phyloP scores from a whole-genome alignment of 176 grass and related monocot species.

The Zoysia pacifica region DNA sequence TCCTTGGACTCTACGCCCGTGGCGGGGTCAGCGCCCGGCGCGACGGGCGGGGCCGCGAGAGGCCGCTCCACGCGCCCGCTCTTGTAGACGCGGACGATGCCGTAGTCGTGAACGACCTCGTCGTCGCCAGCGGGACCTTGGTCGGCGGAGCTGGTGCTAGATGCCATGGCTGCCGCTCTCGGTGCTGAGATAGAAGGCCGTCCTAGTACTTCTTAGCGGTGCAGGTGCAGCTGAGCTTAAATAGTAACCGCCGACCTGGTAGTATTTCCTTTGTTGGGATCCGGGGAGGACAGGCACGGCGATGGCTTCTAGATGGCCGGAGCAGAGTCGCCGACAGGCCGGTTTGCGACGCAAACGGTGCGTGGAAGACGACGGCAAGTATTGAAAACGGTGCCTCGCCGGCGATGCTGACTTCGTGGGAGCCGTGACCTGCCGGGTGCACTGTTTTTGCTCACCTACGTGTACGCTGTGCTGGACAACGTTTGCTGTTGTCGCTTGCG shows the following conservation, averaged over 20 bases:
- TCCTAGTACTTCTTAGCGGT: not conserved
- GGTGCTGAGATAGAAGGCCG: too few relatives aligned
- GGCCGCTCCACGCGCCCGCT: slow-evolving; percentile 36
- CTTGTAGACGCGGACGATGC: slow-evolving; percentile 26
- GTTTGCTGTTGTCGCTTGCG: not conserved
- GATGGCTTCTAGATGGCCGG: not conserved
- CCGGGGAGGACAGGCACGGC: not conserved
- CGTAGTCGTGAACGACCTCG: slow-evolving; percentile 19
- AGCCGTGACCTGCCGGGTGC: not conserved
- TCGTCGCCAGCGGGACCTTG: not conserved
- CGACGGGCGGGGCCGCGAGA: not conserved
- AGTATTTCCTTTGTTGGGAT: not conserved
- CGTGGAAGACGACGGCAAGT: not conserved
- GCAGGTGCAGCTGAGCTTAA: not conserved
- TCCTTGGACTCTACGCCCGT: slow-evolving; percentile 26
- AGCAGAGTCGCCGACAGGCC: not conserved
- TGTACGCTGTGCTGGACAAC: not conserved
- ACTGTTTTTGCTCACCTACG: not conserved
- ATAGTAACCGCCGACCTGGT: not conserved
- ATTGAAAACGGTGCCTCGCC: not conserved
- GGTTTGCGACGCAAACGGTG: not conserved
- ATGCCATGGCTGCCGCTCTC: not conserved
- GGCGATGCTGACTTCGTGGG: not conserved
- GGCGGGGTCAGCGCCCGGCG: not conserved
- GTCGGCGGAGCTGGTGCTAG: not conserved